These are phyloP conservation scores for Isatis lusitanica DNA, from an alignment of 441 rosid genomes.

Conservation along the genomic window DNA sequence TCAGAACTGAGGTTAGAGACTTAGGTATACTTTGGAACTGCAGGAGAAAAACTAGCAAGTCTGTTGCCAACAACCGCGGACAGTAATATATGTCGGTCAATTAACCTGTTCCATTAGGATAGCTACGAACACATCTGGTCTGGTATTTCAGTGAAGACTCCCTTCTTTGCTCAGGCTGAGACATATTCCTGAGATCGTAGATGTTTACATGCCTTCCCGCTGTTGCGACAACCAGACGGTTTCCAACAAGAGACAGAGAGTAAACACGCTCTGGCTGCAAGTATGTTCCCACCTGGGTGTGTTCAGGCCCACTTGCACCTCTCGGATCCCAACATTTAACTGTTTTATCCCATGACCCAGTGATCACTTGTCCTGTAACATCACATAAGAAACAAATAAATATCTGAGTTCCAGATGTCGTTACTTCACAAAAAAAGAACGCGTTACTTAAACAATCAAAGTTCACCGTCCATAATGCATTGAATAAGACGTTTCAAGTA, in stretches of 20 bases:
- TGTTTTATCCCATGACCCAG: slow-evolving; percentile 97
- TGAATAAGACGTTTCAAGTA: neutral
- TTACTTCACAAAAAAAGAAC: neutral
- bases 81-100: neutral
- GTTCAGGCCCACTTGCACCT: slow-evolving; percentile 91
- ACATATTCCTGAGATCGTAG: slow-evolving; percentile 92
- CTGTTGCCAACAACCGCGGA: neutral
- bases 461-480: neutral
- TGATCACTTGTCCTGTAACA: slow-evolving; percentile 78
- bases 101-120: slow-evolving; percentile 92
- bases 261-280: slow-evolving; percentile 92
- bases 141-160: slow-evolving; percentile 95
- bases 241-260: slow-evolving; percentile 87
- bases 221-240: slow-evolving; percentile 86
- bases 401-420: neutral
- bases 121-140: slow-evolving; percentile 88
- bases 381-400: slow-evolving; percentile 7
- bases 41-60: neutral
- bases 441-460: neutral
- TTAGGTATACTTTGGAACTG: neutral
- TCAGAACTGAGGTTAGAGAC: neutral
- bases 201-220: slow-evolving; percentile 96
- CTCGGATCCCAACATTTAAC: slow-evolving; percentile 97
- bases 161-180: slow-evolving; percentile 96
- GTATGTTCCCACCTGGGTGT: slow-evolving; percentile 83